phyloP scores from a whole-genome alignment of 768 basidiomycete genomes.

The Dioszegia hungarica region DNA sequence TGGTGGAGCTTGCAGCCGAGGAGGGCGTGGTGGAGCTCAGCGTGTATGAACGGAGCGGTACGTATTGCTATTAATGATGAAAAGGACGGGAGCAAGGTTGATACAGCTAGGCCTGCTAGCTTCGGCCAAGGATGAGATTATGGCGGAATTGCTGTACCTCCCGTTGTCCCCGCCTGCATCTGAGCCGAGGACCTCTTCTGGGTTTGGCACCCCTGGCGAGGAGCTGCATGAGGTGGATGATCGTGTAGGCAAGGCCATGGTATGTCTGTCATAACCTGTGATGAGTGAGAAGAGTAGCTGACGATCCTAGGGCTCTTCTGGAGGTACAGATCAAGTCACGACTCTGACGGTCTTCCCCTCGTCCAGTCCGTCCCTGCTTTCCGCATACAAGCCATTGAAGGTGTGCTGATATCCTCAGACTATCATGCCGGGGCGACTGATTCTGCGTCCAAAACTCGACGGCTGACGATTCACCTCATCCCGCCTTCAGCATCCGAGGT shows the following conservation, averaged over 20 bases:
- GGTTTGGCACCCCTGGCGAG: background rate
- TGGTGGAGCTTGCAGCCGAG: slow-evolving; percentile 7
- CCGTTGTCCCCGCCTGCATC: background rate
- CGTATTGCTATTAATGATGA: background rate
- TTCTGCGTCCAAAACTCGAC: background rate
- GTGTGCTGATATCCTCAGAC: background rate
- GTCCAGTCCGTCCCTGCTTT: background rate
- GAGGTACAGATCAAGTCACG: background rate
- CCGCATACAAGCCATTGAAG: no score
- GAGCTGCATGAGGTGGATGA: slow-evolving; percentile 1
- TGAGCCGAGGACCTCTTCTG: background rate
- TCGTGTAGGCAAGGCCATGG: background rate
- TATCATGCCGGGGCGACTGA: background rate
- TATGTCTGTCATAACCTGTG: background rate
- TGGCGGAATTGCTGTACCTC: background rate
- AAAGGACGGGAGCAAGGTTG: background rate
- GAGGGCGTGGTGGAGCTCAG: slow-evolving; percentile 11
- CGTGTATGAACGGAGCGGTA: slow-evolving; percentile 12
- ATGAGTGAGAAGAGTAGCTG: background rate
- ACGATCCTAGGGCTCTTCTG: background rate
- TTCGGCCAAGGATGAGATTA: background rate
- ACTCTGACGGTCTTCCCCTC: background rate
- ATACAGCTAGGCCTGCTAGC: slow-evolving; percentile 1
- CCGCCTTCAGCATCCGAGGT: slow-evolving; percentile 5
- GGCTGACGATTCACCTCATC: background rate